phyloP scores from a whole-genome alignment of 2,329 filamentous ascomycete species.

The Alternaria angustiovoidea region DNA sequence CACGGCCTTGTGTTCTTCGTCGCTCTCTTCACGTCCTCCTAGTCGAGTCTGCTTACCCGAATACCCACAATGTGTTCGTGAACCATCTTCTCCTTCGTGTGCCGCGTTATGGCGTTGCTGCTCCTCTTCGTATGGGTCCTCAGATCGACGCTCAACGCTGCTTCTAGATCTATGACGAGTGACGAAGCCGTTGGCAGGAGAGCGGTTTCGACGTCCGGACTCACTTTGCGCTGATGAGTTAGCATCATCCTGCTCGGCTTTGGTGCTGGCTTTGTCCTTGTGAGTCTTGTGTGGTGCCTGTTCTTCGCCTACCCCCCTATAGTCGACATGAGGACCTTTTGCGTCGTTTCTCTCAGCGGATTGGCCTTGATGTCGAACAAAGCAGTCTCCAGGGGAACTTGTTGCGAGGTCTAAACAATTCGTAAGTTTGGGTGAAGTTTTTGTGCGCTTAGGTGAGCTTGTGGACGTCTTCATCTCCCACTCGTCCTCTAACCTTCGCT shows the following conservation, averaged over 20 bases:
- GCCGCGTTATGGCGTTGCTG: background rate
- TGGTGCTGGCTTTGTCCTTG: background rate
- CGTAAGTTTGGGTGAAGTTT: background rate
- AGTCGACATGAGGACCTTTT: background rate
- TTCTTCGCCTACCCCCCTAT: too few species aligned
- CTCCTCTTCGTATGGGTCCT: background rate
- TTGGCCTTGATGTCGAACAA: background rate
- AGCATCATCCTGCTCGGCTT: too few species aligned
- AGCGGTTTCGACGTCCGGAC: background rate
- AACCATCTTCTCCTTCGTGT: background rate
- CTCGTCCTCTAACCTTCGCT: background rate
- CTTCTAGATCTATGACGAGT: background rate
- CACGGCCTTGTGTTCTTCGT: too few species aligned
- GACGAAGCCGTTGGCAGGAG: too few species aligned
- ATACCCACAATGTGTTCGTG: background rate
- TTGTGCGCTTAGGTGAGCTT: background rate
- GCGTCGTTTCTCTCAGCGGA: background rate
- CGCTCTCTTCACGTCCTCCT: background rate
- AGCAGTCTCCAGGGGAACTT: background rate
- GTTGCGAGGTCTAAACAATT: too few species aligned
- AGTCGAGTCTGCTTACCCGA: background rate
- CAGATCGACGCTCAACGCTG: background rate
- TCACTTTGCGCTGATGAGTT: background rate
- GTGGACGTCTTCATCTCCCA: background rate
- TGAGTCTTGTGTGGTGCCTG: fast-evolving